Evolutionary conservation across 352 stramenopile genomes (phyloP).

Genomic region (Globisporangium sylvaticum): DNA sequence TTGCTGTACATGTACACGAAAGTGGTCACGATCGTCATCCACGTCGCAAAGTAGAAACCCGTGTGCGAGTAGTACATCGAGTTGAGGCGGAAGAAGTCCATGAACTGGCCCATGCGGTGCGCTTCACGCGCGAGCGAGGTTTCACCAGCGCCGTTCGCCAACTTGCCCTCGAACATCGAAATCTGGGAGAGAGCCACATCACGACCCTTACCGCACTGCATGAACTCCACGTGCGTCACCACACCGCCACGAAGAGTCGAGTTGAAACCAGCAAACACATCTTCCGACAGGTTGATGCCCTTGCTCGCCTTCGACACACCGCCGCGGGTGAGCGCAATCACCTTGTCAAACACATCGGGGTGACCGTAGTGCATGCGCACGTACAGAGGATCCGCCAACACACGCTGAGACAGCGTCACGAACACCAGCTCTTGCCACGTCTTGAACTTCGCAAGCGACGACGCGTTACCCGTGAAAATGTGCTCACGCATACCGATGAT

Average conservation of each 20-base stretch:
- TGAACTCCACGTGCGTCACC: slow-evolving; percentile 81
- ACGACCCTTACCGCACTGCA: slow-evolving; percentile 84
- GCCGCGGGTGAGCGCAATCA: slow-evolving; percentile 67
- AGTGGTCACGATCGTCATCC: slow-evolving; percentile 86
- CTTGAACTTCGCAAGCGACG: slow-evolving; percentile 83
- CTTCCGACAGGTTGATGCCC: slow-evolving; percentile 83
- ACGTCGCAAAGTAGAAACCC: slow-evolving; percentile 83
- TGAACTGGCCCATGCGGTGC: slow-evolving; percentile 81
- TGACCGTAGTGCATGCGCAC: slow-evolving; percentile 84
- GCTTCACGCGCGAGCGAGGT: slow-evolving; percentile 74
- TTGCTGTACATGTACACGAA: slow-evolving; percentile 88
- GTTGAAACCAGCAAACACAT: slow-evolving; percentile 86
- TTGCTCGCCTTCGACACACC: slow-evolving; percentile 80
- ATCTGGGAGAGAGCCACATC: slow-evolving; percentile 85
- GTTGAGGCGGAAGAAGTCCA: slow-evolving; percentile 85
- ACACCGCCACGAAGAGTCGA: slow-evolving; percentile 68
- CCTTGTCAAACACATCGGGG: slow-evolving; percentile 82
- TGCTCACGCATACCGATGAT: slow-evolving; percentile 87
- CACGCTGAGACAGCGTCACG: slow-evolving; percentile 78
- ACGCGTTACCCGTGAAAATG: slow-evolving; percentile 85
- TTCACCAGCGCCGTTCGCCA: slow-evolving; percentile 79
- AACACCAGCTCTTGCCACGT: slow-evolving; percentile 85
- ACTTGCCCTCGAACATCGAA: slow-evolving; percentile 85
- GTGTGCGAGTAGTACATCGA: slow-evolving; percentile 89
- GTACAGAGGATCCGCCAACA: slow-evolving; percentile 69